Percentiles rank a stretch among this genome's conserved stretches.
Conservation (phyloP, 1,139 yeast species). For the Spathaspora sp. region DNA sequence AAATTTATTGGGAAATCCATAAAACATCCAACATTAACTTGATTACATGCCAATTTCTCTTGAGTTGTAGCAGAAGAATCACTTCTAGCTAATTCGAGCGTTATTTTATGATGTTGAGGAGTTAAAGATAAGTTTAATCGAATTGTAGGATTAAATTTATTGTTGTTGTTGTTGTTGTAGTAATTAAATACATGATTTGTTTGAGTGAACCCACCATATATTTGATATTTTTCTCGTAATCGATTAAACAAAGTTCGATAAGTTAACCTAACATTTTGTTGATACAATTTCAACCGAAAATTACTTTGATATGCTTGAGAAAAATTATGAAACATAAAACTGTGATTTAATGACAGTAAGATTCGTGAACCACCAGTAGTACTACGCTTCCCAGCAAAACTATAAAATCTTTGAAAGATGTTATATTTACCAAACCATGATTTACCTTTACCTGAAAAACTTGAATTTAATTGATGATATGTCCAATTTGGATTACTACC, state of each 20-base stretch:
- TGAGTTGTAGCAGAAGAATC: constrained; percentile 26
- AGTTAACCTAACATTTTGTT: constrained; percentile 19
- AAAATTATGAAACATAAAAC: constrained; percentile 24
- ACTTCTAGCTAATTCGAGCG: constrained; percentile 36
- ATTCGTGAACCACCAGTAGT: constrained; percentile 8
- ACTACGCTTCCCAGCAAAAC: constrained; percentile 1
- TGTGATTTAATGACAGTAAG: constrained; percentile 9
- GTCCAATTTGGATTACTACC: constrained; percentile 9
- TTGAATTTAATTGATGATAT: constrained; percentile 4
- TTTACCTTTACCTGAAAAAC: neutral
- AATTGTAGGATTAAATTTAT: constrained; percentile 13
- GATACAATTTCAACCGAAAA: constrained; percentile 21
- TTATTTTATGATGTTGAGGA: constrained; percentile 35
- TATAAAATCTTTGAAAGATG: constrained; percentile 9
- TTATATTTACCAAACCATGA: constrained; percentile 7
- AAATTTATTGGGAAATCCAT: constrained; percentile 52
- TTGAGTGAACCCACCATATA: constrained; percentile 4
- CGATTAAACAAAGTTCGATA: constrained; percentile 20
- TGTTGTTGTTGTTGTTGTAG: neutral
- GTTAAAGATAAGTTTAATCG: constrained; percentile 31
- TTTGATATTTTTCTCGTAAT: constrained; percentile 12
- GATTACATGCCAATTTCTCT: constrained; percentile 17
- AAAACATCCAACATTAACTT: constrained; percentile 39
- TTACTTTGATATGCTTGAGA: constrained; percentile 24
- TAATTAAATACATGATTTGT: constrained; percentile 3